phyloP scores from a whole-genome alignment of 1,284 basidiomycete species.

The Pterulicium gracile region DNA sequence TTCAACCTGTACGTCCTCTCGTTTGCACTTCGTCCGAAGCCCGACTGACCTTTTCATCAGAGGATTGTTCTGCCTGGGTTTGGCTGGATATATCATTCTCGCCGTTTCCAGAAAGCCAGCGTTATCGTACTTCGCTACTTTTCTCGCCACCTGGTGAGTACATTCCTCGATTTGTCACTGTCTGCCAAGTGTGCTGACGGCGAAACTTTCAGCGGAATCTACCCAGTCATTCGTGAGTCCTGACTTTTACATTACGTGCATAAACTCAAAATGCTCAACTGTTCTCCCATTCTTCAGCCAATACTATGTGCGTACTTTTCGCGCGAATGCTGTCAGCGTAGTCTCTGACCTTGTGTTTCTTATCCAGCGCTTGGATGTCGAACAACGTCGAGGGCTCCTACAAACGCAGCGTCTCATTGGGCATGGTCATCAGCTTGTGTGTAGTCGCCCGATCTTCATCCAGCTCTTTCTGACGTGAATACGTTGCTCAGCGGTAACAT shows the following conservation, averaged over 20 bases:
- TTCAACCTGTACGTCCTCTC: conserved; percentile 50
- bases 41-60: too few relatives aligned
- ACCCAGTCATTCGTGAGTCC: conserved; percentile 55
- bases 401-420: conserved; percentile 64
- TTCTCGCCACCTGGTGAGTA: conserved; percentile 53
- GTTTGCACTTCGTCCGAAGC: too few relatives aligned
- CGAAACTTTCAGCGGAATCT: conserved; percentile 44
- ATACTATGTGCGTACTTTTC: conserved; percentile 50
- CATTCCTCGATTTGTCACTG: too few relatives aligned
- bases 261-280: too few relatives aligned
- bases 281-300: too few relatives aligned
- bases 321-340: too few relatives aligned
- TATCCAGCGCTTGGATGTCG: conserved; percentile 50
- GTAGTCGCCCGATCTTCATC: too few relatives aligned
- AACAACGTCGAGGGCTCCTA: conserved; percentile 70
- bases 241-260: too few relatives aligned
- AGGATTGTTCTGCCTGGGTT: too few relatives aligned
- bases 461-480: too few relatives aligned
- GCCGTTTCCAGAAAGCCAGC: conserved; percentile 48
- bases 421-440: conserved; percentile 56
- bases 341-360: too few relatives aligned
- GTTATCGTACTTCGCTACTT: conserved; percentile 61
- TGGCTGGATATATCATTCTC: conserved; percentile 70
- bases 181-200: too few relatives aligned
- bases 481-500: conserved; percentile 46